Evolutionary conservation across 2,329 filamentous ascomycete genomes (phyloP), one percentile per base, ranked within the genome.

Genomic region (Delphinella strobiligena): DNA sequence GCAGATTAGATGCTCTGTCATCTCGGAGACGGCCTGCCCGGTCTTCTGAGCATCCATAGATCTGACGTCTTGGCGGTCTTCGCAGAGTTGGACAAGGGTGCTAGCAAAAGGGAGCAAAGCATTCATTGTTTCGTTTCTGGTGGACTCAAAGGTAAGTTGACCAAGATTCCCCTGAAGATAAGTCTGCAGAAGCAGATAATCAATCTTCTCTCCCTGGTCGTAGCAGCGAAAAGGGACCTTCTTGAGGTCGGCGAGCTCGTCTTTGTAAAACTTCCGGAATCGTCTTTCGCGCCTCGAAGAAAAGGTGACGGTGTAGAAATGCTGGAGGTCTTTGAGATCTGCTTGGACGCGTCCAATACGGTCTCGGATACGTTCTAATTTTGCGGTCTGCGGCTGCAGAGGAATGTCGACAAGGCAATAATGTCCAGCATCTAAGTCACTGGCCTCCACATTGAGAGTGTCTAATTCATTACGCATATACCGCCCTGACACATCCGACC

Each of bases 101-200:
- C 49, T 33, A 0, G 63, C 61, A 45, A 72, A 73, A 0, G 67
- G 63, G 5, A 74, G 50, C 14, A 75, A 18, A 18, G 35, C 30
- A 16, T 22, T 9, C 10, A 19, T 22, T 1, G 31, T n/a, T 15
- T 36, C 24, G 5, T 40, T 17, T 2, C 17, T 9, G 14, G 49
- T 40, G 41, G 17, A 24, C 32, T 35, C 38, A 29, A 31, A 46
- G 12, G 16, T 41, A 9, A 8, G 36, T 18, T 36, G 1, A 49
- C 51, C 7, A 56, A 47, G 14, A 63, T 60, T 31, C 59, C 59
- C 7, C 19, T 49, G 41, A 7, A 74, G 52, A 39, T 63, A 68
- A 47, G 66, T 72, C 30, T 64, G 59, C 4, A 75, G 53, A 0
- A 75, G 62, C 4, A 74, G 34, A 38, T 63, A 71, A 47, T 74